Evolutionary conservation across 139 green algal species (phyloP), one percentile per base, ranked within the genome.

Genomic region (Nannochloris sp.): DNA sequence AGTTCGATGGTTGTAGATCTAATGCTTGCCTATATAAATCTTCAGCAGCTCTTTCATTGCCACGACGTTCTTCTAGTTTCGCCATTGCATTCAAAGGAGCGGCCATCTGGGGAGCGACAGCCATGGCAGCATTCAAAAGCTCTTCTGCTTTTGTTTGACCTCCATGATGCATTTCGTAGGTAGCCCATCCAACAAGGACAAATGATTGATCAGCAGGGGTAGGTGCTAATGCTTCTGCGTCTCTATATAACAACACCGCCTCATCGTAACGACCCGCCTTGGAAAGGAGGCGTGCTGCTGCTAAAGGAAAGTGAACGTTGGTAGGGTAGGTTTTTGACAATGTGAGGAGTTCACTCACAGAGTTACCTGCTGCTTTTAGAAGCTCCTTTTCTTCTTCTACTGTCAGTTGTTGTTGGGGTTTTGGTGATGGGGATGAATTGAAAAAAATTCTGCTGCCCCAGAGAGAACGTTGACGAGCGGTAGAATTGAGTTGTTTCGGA

Each of bases 101-200:
- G 0, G 66, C 54, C 32, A 83, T 66, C 0, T 25, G n/a, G 12
- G 62, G 57, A 23, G 75, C 62, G 2, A 57, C 66, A 4, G 37
- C 33, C 1, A 71, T 53, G 0, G 76, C 81, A 14, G 68, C 60
- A 25, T 60, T 44, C 38, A 82, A 81, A 33, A 86, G 24, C 36
- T 54, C 9, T 51, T 62, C 37, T 14, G 78, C 81, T 32, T 27
- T 46, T 1, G 55, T 32, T 12, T 31, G 10, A 27, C 61, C 37
- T 9, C 75, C 68, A 6, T 25, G 36, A 3, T 29, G 13, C 2
- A 24, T 9, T 37, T 78, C 65, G 30, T 46, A 70, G 4, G 38
- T 38, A 34, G 34, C 71, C 71, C 65, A 75, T 0, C 9, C 47
- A 1, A 48, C 13, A 23, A 61, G 63, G 9, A 30, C 48, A 30